Conservation (phyloP, 495 filamentous ascomycete species). For the Aspergillus cristatus region DNA sequence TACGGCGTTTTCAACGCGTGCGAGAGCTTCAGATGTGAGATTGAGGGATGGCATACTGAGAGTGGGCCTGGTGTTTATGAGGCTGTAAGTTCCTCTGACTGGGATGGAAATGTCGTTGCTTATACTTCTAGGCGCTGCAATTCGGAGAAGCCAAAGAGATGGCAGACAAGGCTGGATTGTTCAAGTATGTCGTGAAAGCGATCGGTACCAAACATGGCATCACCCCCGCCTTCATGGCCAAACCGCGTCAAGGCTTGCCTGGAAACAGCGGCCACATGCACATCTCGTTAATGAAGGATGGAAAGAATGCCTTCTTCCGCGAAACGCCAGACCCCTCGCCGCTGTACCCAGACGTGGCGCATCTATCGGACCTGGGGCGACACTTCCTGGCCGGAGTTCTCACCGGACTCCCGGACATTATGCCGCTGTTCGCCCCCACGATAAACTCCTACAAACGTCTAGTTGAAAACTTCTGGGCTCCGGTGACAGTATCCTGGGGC, state of each 20-base stretch:
- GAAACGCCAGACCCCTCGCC: constrained; percentile 59
- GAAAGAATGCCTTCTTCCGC: constrained; percentile 73
- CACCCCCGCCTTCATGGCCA: constrained; percentile 98
- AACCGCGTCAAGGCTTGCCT: constrained; percentile 78
- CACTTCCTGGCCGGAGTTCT: constrained; percentile 89
- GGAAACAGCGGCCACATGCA: constrained; percentile 97
- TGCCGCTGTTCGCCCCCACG: constrained; percentile 90
- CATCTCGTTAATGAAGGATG: constrained; percentile 58
- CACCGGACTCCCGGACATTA: constrained; percentile 83
- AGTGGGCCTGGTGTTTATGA: constrained; percentile 94
- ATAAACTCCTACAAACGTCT: constrained; percentile 96
- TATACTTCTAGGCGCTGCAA: constrained; percentile 53
- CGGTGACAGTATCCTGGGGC: constrained; percentile 95
- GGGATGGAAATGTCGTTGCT: constrained; percentile 2
- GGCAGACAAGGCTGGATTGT: constrained; percentile 84
- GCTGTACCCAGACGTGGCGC: constrained; percentile 59
- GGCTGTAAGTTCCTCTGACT: constrained; percentile 47
- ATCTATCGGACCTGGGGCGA: constrained; percentile 81
- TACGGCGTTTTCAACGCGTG: constrained; percentile 85
- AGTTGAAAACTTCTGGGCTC: constrained; percentile 98
- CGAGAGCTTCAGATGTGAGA: constrained; percentile 66
- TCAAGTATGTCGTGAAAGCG: constrained; percentile 87
- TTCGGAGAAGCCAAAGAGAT: constrained; percentile 76
- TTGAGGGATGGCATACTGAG: constrained; percentile 98
- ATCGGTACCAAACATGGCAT: constrained; percentile 79